Conservation (phyloP, 345 rosid genomes). For the Syzygium aqueum region DNA sequence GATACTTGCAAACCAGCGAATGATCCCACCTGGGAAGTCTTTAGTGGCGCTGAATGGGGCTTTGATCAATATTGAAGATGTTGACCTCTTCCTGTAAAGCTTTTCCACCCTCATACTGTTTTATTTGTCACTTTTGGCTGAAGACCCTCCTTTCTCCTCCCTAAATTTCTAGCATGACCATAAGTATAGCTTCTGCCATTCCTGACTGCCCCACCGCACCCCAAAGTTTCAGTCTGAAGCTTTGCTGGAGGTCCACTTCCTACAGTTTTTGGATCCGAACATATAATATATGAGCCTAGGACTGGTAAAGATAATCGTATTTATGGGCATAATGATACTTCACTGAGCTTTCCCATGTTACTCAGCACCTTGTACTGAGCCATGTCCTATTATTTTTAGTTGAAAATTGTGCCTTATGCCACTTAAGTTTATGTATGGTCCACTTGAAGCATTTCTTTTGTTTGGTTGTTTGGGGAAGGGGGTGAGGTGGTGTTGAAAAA, state of each 20-base stretch:
- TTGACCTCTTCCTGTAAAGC: slow-evolving; percentile 86
- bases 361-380: background rate
- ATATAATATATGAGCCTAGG: background rate
- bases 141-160: background rate
- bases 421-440: background rate
- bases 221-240: background rate
- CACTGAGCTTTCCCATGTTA: background rate
- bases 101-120: background rate
- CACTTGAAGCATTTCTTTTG: background rate
- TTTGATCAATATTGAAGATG: slow-evolving; percentile 82
- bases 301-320: background rate
- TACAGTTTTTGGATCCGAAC: background rate
- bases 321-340: background rate
- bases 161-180: background rate
- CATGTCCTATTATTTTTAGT: background rate
- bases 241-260: background rate
- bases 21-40: slow-evolving; percentile 96
- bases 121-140: background rate
- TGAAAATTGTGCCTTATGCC: background rate
- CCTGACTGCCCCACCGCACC: background rate
- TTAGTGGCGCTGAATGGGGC: slow-evolving; percentile 98
- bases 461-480: background rate
- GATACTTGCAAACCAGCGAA: slow-evolving; percentile 82
- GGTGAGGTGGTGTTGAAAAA: background rate
- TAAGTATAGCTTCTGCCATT: background rate